A percentile compares a stretch with the other conserved stretches of the same genome.
Conservation (phyloP, 768 basidiomycete genomes). For the Boletus reticuloceps region DNA sequence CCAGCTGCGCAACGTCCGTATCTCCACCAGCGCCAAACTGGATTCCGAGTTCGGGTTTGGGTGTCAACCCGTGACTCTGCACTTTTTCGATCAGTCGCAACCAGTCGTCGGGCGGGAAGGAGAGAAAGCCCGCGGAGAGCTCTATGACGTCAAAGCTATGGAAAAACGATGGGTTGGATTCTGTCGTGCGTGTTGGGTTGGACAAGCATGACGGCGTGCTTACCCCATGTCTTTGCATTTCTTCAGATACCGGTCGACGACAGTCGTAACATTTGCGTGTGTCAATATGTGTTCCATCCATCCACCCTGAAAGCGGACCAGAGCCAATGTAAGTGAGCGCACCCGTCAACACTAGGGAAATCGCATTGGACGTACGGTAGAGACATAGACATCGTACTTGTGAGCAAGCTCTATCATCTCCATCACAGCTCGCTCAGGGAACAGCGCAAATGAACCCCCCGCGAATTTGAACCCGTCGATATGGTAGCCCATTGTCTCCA, state of each 20-base stretch:
- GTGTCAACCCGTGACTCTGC: slow-evolving; percentile 37
- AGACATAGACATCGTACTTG: slow-evolving; percentile 39
- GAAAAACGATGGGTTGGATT: neutral
- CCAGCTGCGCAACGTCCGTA: slow-evolving; percentile 36
- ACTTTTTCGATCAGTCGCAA: slow-evolving; percentile 39
- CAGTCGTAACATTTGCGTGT: neutral
- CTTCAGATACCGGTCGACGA: slow-evolving; percentile 14
- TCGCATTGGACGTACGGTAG: slow-evolving; percentile 36
- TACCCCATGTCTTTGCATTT: slow-evolving; percentile 14
- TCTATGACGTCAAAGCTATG: slow-evolving; percentile 44
- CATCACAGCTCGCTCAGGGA: slow-evolving; percentile 38
- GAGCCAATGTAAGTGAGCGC: neutral
- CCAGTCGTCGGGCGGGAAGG: slow-evolving; percentile 46
- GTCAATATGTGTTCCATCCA: slow-evolving; percentile 17
- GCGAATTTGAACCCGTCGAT: slow-evolving; percentile 48
- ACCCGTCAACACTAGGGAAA: neutral
- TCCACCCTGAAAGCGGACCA: slow-evolving; percentile 4
- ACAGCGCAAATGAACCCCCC: slow-evolving; percentile 41
- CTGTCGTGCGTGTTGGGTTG: too few relatives aligned
- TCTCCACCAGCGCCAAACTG: slow-evolving; percentile 48
- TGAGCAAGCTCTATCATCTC: slow-evolving; percentile 41
- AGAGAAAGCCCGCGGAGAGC: slow-evolving; percentile 44
- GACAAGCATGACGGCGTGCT: neutral
- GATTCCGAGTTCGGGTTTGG: slow-evolving; percentile 46
- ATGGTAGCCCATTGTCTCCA: slow-evolving; percentile 40